Evolutionary conservation across 2,329 filamentous ascomycete genomes (phyloP).

Genomic region (Ascochyta pisi): DNA sequence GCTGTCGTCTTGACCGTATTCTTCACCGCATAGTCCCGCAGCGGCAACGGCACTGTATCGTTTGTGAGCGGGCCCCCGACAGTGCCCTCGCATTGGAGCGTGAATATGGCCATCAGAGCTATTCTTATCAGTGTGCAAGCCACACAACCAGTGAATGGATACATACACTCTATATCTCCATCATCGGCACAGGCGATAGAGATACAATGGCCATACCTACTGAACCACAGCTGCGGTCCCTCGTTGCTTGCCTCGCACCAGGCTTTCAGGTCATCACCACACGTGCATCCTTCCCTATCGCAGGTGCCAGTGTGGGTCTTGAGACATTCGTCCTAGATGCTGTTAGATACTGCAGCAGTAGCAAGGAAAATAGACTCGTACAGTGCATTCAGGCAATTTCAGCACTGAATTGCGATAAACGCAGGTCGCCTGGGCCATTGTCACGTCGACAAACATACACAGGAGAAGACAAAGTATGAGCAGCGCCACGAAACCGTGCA

Average conservation of each 20-base stretch:
- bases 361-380: background rate
- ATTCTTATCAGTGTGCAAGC: background rate
- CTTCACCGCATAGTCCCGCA: background rate
- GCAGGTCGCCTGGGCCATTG: background rate
- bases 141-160: background rate
- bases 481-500: background rate
- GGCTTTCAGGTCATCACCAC: constrained; percentile 3
- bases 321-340: background rate
- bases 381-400: constrained; percentile 6
- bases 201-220: background rate
- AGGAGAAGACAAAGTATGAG: background rate
- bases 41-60: background rate
- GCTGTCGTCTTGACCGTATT: background rate
- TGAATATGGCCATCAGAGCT: constrained; percentile 4
- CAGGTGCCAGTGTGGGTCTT: background rate
- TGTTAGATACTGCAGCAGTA: background rate
- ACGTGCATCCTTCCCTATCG: background rate
- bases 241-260: constrained; percentile 1
- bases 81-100: constrained; percentile 1
- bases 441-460: background rate
- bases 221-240: constrained; percentile 5
- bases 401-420: background rate
- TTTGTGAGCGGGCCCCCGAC: constrained; percentile 2
- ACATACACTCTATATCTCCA: constrained; percentile 3
- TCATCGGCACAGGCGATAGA: background rate